A percentile compares a stretch with the other conserved stretches of the same genome.
These are phyloP conservation scores for Collybia sp. DNA, from an alignment of 768 basidiomycete species.

Conservation along the genomic window DNA sequence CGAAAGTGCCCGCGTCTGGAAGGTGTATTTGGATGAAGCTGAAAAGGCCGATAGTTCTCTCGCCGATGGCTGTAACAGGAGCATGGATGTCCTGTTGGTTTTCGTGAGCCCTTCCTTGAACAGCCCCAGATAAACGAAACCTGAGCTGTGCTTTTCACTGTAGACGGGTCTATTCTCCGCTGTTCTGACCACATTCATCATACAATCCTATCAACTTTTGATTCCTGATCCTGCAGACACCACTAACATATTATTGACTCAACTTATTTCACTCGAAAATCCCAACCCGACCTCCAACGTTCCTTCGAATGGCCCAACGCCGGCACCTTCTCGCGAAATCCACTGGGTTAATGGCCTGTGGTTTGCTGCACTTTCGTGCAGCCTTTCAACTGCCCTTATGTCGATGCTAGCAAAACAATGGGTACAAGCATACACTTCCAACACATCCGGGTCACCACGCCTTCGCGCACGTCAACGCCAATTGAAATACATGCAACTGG, in stretches of 20 bases:
- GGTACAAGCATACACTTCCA: constrained; percentile 29
- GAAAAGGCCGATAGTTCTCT: constrained; percentile 26
- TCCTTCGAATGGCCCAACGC: not conserved
- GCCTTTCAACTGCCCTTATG: constrained; percentile 35
- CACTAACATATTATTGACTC: constrained; percentile 28
- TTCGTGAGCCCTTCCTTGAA: constrained; percentile 27
- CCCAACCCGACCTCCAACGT: constrained; percentile 4
- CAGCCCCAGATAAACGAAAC: not conserved
- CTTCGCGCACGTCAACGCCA: constrained; percentile 34
- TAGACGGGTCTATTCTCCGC: constrained; percentile 41
- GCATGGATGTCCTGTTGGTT: constrained; percentile 38
- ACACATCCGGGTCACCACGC: constrained; percentile 30
- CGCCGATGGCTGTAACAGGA: constrained; percentile 34
- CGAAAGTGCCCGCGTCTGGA: constrained; percentile 33
- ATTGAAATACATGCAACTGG: constrained; percentile 26
- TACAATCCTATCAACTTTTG: constrained; percentile 35
- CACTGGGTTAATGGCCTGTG: constrained; percentile 41
- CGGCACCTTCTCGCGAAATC: constrained; percentile 17
- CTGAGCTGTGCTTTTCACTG: constrained; percentile 1
- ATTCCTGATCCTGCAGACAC: constrained; percentile 25
- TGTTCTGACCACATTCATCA: constrained; percentile 38
- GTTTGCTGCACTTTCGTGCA: constrained; percentile 38
- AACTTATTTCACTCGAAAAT: constrained; percentile 23
- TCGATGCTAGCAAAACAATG: constrained; percentile 46
- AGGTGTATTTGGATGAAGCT: constrained; percentile 37